Conservation (phyloP, 495 filamentous ascomycete genomes). For the Aspergillus indologenus region DNA sequence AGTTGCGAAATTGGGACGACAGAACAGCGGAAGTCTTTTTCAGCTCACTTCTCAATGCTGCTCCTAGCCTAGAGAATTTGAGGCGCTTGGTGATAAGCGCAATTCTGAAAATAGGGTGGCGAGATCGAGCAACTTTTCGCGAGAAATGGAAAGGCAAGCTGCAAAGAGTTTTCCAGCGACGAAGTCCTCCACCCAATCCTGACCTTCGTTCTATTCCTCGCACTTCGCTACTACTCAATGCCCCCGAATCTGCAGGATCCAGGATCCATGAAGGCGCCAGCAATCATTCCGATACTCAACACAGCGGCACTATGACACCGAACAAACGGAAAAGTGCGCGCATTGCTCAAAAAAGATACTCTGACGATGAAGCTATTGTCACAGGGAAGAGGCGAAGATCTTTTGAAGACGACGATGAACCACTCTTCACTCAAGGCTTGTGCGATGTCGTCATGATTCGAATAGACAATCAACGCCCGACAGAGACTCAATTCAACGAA, state of each 20-base stretch:
- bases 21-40: conserved; percentile 71
- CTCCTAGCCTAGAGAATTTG: conserved; percentile 58
- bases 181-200: conserved; percentile 48
- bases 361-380: conserved; percentile 10
- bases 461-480: conserved; percentile 79
- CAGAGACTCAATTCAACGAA: conserved; percentile 69
- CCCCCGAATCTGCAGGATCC: background rate
- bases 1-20: conserved; percentile 67
- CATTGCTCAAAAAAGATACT: conserved; percentile 31
- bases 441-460: conserved; percentile 76
- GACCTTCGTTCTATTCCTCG: conserved; percentile 25
- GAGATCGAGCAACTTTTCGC: conserved; percentile 69
- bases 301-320: conserved; percentile 20
- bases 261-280: background rate
- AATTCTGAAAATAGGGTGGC: conserved; percentile 73
- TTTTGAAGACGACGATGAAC: conserved; percentile 17
- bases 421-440: conserved; percentile 62
- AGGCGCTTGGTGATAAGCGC: conserved; percentile 66
- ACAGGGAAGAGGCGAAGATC: background rate
- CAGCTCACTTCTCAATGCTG: conserved; percentile 66
- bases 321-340: conserved; percentile 44
- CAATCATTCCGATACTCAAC: conserved; percentile 10
- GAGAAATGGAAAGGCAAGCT: conserved; percentile 68
- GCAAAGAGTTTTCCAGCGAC: conserved; percentile 61
- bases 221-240: conserved; percentile 2